Conservation (phyloP, 495 filamentous ascomycete species). For the Neurospora sp. region DNA sequence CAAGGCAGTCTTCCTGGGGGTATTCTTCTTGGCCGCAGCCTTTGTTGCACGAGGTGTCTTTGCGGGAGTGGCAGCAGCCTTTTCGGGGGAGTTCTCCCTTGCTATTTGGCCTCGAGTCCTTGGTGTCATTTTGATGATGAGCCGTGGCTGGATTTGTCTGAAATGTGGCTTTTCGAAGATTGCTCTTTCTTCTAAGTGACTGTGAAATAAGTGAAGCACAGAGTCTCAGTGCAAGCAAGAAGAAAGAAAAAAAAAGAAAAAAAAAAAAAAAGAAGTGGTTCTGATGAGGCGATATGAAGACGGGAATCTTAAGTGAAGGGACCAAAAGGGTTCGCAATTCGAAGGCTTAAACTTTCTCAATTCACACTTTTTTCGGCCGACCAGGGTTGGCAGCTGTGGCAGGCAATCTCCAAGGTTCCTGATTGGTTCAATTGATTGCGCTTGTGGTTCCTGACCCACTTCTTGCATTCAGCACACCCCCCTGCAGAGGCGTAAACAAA, state of each 20-base stretch:
- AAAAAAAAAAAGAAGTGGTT: not conserved
- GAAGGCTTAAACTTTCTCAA: not conserved
- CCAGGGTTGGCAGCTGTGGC: not conserved
- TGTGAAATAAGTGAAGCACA: too few species aligned
- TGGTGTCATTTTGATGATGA: not conserved
- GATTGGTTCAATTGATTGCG: not conserved
- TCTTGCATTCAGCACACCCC: not conserved
- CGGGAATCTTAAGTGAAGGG: slow-evolving; percentile 1
- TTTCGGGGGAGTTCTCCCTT: not conserved
- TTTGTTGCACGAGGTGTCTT: not conserved
- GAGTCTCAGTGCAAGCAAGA: too few species aligned
- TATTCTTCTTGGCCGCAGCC: not conserved
- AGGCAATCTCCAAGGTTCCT: not conserved
- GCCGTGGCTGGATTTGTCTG: not conserved
- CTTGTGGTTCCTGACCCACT: not conserved
- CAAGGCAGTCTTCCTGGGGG: not conserved
- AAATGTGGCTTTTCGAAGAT: not conserved
- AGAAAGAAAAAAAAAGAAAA: too few species aligned
- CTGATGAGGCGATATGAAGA: not conserved
- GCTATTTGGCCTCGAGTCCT: not conserved
- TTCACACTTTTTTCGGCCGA: not conserved
- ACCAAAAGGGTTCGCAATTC: not conserved
- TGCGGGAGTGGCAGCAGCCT: not conserved
- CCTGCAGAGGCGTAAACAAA: not conserved
- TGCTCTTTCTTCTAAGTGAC: too few species aligned